Conservation (phyloP, 202 grass and related monocot species). For the Panicum virgatum region DNA sequence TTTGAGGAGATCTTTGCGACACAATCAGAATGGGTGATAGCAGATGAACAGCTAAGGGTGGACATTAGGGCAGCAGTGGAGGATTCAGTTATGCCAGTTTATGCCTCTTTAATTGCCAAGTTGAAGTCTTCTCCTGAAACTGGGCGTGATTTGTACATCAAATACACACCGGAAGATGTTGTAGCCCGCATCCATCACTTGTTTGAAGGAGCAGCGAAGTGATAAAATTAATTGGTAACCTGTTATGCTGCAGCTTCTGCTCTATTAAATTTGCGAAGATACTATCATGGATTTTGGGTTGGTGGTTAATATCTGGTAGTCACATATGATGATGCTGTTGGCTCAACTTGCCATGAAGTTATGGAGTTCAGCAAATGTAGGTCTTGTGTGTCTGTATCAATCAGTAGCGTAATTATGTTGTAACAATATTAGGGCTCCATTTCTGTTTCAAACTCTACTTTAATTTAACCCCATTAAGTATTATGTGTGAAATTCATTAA, state of each 20-base stretch:
- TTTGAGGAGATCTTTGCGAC: conserved; percentile 72
- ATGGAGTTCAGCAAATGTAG: conserved; percentile 40
- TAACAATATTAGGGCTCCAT: conserved; percentile 37
- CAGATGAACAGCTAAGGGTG: conserved; percentile 66
- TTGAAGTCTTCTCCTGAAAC: conserved; percentile 57
- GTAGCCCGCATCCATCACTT: conserved; percentile 61
- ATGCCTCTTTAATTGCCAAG: conserved; percentile 59
- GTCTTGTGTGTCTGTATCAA: conserved; percentile 45
- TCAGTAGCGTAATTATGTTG: conserved; percentile 51
- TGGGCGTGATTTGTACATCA: conserved; percentile 57
- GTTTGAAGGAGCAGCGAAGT: conserved; percentile 71
- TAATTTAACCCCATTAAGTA: conserved; percentile 25
- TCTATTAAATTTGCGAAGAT: conserved; percentile 5
- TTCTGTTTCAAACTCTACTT: conserved; percentile 22
- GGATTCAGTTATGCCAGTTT: conserved; percentile 65
- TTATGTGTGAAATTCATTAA: conserved; percentile 26
- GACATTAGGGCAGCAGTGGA: conserved; percentile 59
- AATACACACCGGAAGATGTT: conserved; percentile 75
- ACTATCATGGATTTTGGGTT: conserved; percentile 17
- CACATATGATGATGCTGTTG: conserved; percentile 35
- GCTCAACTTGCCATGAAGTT: conserved; percentile 32
- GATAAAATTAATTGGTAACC: conserved; percentile 37
- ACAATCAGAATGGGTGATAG: conserved; percentile 72
- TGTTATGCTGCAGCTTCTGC: not conserved
- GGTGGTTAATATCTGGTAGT: conserved; percentile 20